Conservation (phyloP, 345 rosid species). For the sweet orange (Citrus sinensis) region DVS_A1.0 CM039164.1:16174501-16175000, state of each 20-base stretch:
- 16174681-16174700: no score
- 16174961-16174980: neutral
- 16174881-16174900: no score
- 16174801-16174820: neutral
- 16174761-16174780: neutral
- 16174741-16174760: neutral
- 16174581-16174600: rapidly evolving
- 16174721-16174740: neutral
- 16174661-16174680: neutral
- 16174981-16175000: neutral
- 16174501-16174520: no score
- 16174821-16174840: neutral
- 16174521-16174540: rapidly evolving
- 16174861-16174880: neutral
- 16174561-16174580: rapidly evolving
- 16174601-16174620: no score
- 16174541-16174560: no score
- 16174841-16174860: neutral
- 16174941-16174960: no score
- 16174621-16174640: no score
- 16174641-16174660: no score
- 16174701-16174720: no score
- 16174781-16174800: neutral
- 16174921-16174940: no score
- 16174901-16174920: no score